Evolutionary conservation across 805 yeast genomes (phyloP).

Genomic region (Wickerhamiella vanderwaltii): DNA sequence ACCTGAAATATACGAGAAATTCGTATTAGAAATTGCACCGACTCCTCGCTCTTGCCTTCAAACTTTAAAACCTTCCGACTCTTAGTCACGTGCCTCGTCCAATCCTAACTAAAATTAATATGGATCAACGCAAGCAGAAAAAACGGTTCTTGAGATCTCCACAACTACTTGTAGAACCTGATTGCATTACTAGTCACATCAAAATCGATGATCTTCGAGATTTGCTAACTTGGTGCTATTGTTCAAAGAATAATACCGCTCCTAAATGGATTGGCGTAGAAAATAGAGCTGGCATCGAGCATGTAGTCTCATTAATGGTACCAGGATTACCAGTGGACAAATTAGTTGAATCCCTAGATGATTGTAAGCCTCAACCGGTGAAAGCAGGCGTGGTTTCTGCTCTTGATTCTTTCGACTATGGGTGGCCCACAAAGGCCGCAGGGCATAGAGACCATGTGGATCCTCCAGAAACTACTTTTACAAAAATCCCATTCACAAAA

Average conservation of each 20-base stretch:
- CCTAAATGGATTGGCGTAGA: conserved; percentile 41
- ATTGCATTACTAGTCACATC: conserved; percentile 11
- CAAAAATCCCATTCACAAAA: conserved; percentile 44
- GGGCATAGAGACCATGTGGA: conserved; percentile 49
- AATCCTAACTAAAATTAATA: no score
- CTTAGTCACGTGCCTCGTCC: conserved; percentile 10
- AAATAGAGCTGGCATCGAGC: conserved; percentile 38
- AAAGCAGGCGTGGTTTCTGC: conserved; percentile 24
- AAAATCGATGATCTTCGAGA: conserved; percentile 34
- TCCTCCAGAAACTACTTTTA: conserved; percentile 44
- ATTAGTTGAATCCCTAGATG: conserved; percentile 29
- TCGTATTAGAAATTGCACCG: no score
- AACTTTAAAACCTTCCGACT: no score
- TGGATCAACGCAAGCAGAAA: no score
- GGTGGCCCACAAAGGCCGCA: conserved; percentile 47
- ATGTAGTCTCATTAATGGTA: conserved; percentile 44
- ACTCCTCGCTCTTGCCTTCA: no score
- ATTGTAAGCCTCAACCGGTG: conserved; percentile 18
- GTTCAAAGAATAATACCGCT: conserved; percentile 28
- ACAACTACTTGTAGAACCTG: conserved; percentile 7
- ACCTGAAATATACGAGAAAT: no score
- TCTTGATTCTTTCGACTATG: conserved; percentile 32
- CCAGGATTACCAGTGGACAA: conserved; percentile 42
- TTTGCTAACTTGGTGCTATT: conserved; percentile 33
- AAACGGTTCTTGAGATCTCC: conserved; percentile 4